These are phyloP conservation scores for Camelina hispida DNA, from an alignment of 345 rosid genomes.

Conservation along the genomic window DNA sequence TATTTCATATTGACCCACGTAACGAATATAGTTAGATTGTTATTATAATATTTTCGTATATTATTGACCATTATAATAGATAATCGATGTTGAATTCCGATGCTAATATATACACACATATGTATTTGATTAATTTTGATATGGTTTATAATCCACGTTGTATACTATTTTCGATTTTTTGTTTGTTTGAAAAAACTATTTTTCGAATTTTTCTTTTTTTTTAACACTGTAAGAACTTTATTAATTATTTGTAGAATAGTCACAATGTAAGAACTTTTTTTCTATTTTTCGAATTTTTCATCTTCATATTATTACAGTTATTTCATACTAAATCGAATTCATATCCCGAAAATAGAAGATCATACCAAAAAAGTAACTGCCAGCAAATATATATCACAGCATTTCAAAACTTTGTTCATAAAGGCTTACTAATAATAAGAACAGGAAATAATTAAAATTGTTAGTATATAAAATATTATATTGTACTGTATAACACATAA, in stretches of 20 bases:
- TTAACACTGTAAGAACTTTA: too few relatives aligned
- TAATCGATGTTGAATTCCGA: not conserved
- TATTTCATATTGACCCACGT: too few relatives aligned
- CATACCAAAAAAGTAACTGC: slow-evolving; percentile 1
- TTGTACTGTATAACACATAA: not conserved
- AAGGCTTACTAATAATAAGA: not conserved
- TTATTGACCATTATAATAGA: not conserved
- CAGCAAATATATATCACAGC: not conserved
- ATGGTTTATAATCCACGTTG: not conserved
- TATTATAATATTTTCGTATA: slow-evolving; percentile 4
- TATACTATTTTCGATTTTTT: not conserved
- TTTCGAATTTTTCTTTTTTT: not conserved
- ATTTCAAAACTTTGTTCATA: slow-evolving; percentile 3
- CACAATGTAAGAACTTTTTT: too few relatives aligned
- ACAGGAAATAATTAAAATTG: slow-evolving; percentile 9
- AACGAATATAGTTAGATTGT: too few relatives aligned
- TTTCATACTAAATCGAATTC: not conserved
- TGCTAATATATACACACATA: too few relatives aligned
- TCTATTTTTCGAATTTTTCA: not conserved
- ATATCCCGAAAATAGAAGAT: not conserved
- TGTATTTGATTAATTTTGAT: too few relatives aligned
- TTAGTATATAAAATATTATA: not conserved
- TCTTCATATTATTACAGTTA: not conserved
- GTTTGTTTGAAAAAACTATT: too few relatives aligned
- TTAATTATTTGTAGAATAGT: too few relatives aligned